These are phyloP conservation scores for Sporothrix brasiliensis DNA, from an alignment of 2,329 filamentous ascomycete genomes.

Conservation along the genomic window DNA sequence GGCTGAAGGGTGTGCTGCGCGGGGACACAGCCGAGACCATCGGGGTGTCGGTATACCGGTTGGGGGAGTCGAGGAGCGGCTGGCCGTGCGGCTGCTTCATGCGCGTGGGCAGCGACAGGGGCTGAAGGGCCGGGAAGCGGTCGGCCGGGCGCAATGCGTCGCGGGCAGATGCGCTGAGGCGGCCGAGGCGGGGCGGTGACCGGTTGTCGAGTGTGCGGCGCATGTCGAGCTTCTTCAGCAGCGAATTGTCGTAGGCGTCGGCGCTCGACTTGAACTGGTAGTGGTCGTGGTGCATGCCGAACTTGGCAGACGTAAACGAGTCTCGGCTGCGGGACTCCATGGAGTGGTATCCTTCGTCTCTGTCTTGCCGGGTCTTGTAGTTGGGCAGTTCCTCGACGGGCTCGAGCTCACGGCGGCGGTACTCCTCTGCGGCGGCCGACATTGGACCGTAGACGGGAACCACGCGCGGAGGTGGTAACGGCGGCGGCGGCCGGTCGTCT, in stretches of 20 bases:
- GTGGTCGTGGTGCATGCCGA: slow-evolving; percentile 55
- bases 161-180: slow-evolving; percentile 46
- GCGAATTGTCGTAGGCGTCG: slow-evolving; percentile 53
- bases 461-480: slow-evolving; percentile 44
- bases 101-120: slow-evolving; percentile 53
- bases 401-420: slow-evolving; percentile 33
- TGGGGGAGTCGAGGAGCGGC: slow-evolving; percentile 50
- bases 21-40: slow-evolving; percentile 54
- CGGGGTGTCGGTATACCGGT: slow-evolving; percentile 51
- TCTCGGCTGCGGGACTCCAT: slow-evolving; percentile 34
- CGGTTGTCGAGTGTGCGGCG: slow-evolving; percentile 50
- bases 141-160: slow-evolving; percentile 40
- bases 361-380: slow-evolving; percentile 36
- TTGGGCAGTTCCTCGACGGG: slow-evolving; percentile 34
- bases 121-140: slow-evolving; percentile 48
- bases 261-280: slow-evolving; percentile 53
- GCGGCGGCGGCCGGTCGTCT: slow-evolving; percentile 45
- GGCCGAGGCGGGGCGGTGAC: slow-evolving; percentile 49
- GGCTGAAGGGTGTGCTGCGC: slow-evolving; percentile 49
- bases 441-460: slow-evolving; percentile 40
- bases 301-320: slow-evolving; percentile 42
- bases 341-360: slow-evolving; percentile 38
- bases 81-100: slow-evolving; percentile 45
- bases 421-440: slow-evolving; percentile 33
- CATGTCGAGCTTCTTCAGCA: slow-evolving; percentile 60